Evolutionary conservation across 331 rosid genomes (phyloP).

Genomic region (Spiraea crenata): DNA sequence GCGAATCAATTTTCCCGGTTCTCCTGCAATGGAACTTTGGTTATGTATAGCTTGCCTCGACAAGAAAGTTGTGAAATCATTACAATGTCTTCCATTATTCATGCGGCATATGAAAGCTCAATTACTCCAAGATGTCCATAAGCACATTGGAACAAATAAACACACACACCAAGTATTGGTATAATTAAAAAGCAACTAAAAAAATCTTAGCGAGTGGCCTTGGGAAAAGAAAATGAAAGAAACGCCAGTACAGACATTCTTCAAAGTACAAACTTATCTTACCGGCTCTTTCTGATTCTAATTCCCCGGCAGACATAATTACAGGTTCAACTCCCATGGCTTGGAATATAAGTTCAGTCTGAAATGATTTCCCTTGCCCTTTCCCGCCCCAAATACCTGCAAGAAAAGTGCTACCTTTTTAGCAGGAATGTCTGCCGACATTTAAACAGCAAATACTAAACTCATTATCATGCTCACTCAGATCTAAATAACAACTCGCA

Average conservation of each 20-base stretch:
- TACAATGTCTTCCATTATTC: conserved; percentile 4
- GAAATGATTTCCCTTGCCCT: conserved; percentile 98
- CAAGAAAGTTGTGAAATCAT: neutral
- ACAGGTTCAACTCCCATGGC: conserved; percentile 93
- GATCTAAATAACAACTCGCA: too few species aligned
- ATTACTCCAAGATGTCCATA: neutral
- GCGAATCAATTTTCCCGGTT: conserved; percentile 92
- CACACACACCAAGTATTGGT: neutral
- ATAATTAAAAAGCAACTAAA: neutral
- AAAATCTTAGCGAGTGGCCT: neutral
- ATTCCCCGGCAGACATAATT: conserved; percentile 96
- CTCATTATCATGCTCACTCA: conserved; percentile 5
- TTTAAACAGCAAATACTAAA: neutral
- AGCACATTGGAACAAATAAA: too few species aligned
- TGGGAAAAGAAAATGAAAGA: neutral
- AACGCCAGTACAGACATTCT: neutral
- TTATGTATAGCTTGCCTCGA: neutral
- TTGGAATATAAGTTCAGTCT: conserved; percentile 94
- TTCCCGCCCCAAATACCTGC: conserved; percentile 98
- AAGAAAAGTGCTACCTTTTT: conserved; percentile 8
- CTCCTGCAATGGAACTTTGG: conserved; percentile 51
- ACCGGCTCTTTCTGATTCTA: conserved; percentile 97
- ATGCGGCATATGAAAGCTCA: neutral
- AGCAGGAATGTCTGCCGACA: neutral
- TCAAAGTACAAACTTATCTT: conserved; percentile 41